phyloP scores from a whole-genome alignment of 345 rosid genomes.

The Stellera chamaejasme region DNA sequence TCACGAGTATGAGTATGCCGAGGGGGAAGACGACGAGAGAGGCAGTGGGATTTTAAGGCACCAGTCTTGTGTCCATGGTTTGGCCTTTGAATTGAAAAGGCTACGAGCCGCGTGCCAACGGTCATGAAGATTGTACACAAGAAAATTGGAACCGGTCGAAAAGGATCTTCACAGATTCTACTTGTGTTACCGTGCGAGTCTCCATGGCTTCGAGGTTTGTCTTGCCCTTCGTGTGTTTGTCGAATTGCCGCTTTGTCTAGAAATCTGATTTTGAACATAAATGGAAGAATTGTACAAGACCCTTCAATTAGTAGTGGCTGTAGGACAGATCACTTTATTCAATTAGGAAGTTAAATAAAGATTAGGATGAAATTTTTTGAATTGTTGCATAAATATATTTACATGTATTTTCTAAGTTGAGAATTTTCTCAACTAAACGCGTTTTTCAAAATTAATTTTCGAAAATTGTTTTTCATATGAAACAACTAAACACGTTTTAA shows the following conservation, averaged over 20 bases:
- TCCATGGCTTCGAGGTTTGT: slow-evolving; percentile 37
- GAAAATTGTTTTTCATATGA: too few relatives aligned
- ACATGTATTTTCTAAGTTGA: too few relatives aligned
- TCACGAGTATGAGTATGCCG: slow-evolving; percentile 25
- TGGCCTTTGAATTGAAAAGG: slow-evolving; percentile 45
- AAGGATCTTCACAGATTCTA: slow-evolving; percentile 47
- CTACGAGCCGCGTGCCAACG: slow-evolving; percentile 45
- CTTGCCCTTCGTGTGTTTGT: slow-evolving; percentile 8
- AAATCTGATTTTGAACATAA: slow-evolving; percentile 23
- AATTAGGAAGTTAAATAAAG: too few relatives aligned
- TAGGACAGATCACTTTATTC: too few relatives aligned
- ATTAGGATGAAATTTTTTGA: too few relatives aligned
- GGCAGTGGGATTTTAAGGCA: slow-evolving; percentile 40
- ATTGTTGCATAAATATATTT: too few relatives aligned
- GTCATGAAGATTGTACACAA: slow-evolving; percentile 59
- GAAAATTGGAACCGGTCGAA: slow-evolving; percentile 39
- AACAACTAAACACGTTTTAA: too few relatives aligned
- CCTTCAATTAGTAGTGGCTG: neutral
- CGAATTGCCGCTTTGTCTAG: slow-evolving; percentile 56
- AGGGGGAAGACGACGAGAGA: slow-evolving; percentile 46
- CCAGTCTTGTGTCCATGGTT: slow-evolving; percentile 36
- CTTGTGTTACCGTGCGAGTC: slow-evolving; percentile 54
- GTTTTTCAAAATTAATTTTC: too few relatives aligned
- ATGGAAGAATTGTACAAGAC: neutral
- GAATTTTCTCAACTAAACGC: too few relatives aligned